Percentiles rank a stretch among this genome's conserved stretches.
phyloP scores from a whole-genome alignment of 805 yeast genomes.

The Monosporozyma aquatica region DNA sequence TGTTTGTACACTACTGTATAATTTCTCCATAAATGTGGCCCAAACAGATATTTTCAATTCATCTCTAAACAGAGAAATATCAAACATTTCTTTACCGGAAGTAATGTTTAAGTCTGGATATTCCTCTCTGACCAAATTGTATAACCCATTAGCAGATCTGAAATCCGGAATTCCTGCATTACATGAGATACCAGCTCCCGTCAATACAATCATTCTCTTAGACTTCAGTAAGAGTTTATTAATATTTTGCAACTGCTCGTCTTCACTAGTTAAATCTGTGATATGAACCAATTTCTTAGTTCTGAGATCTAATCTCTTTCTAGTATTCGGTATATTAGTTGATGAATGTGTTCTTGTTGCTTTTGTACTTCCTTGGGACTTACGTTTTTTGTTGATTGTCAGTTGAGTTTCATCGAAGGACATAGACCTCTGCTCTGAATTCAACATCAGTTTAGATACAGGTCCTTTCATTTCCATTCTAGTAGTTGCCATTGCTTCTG shows the following conservation, averaged over 20 bases:
- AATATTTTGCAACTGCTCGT: constrained; percentile 19
- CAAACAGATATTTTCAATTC: constrained; percentile 60
- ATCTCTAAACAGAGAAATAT: constrained; percentile 68
- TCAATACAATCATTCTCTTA: constrained; percentile 53
- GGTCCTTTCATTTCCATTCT: not conserved
- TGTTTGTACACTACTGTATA: constrained; percentile 50
- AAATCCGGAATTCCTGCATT: constrained; percentile 97
- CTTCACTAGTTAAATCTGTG: constrained; percentile 8
- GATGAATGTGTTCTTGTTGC: constrained; percentile 1
- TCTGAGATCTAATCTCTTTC: constrained; percentile 7
- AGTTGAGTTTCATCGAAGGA: constrained; percentile 12
- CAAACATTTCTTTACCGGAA: constrained; percentile 87
- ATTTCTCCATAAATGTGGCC: constrained; percentile 79
- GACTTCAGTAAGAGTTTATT: constrained; percentile 23
- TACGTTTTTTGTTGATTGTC: constrained; percentile 7
- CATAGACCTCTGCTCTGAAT: constrained; percentile 7
- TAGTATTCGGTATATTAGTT: not conserved
- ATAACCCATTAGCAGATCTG: constrained; percentile 74
- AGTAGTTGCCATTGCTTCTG: not conserved
- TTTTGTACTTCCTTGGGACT: not conserved
- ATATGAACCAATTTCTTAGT: constrained; percentile 15
- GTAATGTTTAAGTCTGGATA: constrained; percentile 47
- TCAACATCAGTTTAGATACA: constrained; percentile 2
- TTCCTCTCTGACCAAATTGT: constrained; percentile 57
- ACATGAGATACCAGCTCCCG: constrained; percentile 96